Percentiles rank a stretch among this genome's conserved stretches.
These are phyloP conservation scores for Mangifera indica DNA, from an alignment of 345 rosid species.

Conservation along the genomic window DNA sequence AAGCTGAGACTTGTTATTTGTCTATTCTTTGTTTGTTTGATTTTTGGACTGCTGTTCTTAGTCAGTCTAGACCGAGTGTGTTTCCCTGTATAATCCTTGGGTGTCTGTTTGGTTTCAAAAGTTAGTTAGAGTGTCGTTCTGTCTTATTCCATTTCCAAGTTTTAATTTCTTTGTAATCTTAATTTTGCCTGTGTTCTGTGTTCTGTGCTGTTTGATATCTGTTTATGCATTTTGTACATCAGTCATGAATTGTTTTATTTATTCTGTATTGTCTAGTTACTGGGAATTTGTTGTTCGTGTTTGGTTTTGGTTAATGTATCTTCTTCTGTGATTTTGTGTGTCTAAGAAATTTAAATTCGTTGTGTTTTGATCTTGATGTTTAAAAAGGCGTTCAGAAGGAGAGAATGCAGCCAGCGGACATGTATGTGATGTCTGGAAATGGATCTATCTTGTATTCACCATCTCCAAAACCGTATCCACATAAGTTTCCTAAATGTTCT, in stretches of 20 bases:
- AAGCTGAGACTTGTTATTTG: neutral
- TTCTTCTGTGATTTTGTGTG: constrained; percentile 1
- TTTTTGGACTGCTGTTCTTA: neutral
- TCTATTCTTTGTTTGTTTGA: neutral
- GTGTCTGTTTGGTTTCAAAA: neutral
- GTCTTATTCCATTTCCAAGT: constrained; percentile 12
- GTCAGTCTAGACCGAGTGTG: neutral
- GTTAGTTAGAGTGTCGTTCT: neutral
- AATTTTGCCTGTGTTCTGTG: neutral
- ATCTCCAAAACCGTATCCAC: constrained; percentile 32
- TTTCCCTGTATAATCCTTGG: neutral
- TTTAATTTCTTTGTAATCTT: neutral
- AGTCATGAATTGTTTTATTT: neutral
- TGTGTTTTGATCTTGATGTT: constrained; percentile 19
- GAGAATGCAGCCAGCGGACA: constrained; percentile 45
- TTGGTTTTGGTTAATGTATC: neutral
- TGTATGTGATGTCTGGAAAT: constrained; percentile 36
- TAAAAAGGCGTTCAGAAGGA: constrained; percentile 53
- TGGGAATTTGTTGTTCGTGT: neutral
- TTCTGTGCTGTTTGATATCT: neutral
- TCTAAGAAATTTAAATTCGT: neutral
- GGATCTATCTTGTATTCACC: constrained; percentile 38
- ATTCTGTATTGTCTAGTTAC: neutral
- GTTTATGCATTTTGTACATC: neutral
- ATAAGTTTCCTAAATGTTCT: constrained; percentile 43